Percentiles rank a stretch among this genome's conserved stretches.
Conservation (phyloP, 202 grass and related monocot species). For the Eragrostis tef region DNA sequence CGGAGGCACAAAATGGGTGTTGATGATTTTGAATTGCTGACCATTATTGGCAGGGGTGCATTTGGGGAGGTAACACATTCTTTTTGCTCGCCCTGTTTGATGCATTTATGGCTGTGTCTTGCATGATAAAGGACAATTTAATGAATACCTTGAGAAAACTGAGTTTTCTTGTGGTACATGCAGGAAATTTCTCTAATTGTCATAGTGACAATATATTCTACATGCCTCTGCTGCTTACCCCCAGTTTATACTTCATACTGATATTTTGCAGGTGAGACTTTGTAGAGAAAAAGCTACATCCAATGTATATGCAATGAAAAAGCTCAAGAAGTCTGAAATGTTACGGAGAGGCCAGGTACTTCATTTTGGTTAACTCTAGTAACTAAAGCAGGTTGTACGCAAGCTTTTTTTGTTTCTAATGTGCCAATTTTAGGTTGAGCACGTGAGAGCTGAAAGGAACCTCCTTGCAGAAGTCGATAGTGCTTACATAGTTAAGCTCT, state of each 20-base stretch:
- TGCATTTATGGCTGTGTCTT: conserved; percentile 27
- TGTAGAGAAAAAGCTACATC: conserved; percentile 71
- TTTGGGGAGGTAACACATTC: conserved; percentile 71
- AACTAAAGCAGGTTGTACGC: not conserved
- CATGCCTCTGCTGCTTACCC: conserved; percentile 17
- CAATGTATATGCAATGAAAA: conserved; percentile 87
- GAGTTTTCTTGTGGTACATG: conserved; percentile 26
- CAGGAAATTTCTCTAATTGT: conserved; percentile 18
- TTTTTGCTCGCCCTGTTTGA: not conserved
- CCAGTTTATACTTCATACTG: conserved; percentile 37
- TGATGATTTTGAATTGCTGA: conserved; percentile 86
- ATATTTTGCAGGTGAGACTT: conserved; percentile 72
- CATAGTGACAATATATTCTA: not conserved
- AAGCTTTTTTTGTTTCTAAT: conserved; percentile 29
- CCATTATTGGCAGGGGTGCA: conserved; percentile 82
- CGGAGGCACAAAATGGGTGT: conserved; percentile 81
- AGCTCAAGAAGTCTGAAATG: conserved; percentile 89
- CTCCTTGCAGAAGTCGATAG: conserved; percentile 84
- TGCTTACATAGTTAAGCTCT: conserved; percentile 80
- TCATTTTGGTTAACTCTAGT: conserved; percentile 37
- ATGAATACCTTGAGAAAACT: conserved; percentile 12
- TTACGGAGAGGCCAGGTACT: conserved; percentile 80
- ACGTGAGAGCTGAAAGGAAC: conserved; percentile 78
- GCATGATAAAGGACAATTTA: conserved; percentile 27
- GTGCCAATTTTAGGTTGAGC: conserved; percentile 68